These are phyloP conservation scores for Paxillus involutus DNA, from an alignment of 768 basidiomycete genomes.

Conservation along the genomic window DNA sequence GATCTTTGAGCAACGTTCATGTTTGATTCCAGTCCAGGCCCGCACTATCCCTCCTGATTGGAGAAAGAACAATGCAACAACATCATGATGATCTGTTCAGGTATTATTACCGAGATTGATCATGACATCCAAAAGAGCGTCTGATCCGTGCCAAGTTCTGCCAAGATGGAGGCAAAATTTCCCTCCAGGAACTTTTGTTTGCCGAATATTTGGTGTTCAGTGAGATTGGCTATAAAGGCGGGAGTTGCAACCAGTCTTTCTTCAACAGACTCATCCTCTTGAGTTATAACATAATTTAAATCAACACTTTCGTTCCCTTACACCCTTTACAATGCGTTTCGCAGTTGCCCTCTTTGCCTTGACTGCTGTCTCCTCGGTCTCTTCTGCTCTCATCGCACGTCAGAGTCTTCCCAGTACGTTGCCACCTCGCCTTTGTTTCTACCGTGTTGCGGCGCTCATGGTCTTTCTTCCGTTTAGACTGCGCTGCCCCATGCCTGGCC, in stretches of 20 bases:
- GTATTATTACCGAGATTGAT: not conserved
- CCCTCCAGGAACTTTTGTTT: constrained; percentile 2
- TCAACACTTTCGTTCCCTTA: not conserved
- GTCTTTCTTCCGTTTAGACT: constrained; percentile 37
- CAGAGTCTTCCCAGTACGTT: constrained; percentile 25
- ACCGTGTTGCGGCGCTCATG: not conserved
- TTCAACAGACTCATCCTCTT: constrained; percentile 33
- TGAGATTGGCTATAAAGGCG: not conserved
- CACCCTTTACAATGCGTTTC: constrained; percentile 15
- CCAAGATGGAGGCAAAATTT: not conserved
- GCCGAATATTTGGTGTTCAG: not conserved
- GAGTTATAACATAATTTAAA: constrained; percentile 5
- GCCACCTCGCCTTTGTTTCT: not conserved
- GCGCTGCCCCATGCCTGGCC: constrained; percentile 49
- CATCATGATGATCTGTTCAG: not conserved
- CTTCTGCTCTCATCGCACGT: constrained; percentile 18
- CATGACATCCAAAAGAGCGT: no score
- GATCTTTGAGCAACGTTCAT: not conserved
- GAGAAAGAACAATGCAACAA: constrained; percentile 5
- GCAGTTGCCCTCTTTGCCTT: constrained; percentile 11
- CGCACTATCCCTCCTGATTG: not conserved
- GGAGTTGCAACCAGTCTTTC: not conserved
- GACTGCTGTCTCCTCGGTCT: constrained; percentile 14
- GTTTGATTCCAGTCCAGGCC: not conserved
- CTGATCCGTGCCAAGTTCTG: not conserved